phyloP scores from a whole-genome alignment of 495 filamentous ascomycete species.

The Choiromyces venosus region DNA sequence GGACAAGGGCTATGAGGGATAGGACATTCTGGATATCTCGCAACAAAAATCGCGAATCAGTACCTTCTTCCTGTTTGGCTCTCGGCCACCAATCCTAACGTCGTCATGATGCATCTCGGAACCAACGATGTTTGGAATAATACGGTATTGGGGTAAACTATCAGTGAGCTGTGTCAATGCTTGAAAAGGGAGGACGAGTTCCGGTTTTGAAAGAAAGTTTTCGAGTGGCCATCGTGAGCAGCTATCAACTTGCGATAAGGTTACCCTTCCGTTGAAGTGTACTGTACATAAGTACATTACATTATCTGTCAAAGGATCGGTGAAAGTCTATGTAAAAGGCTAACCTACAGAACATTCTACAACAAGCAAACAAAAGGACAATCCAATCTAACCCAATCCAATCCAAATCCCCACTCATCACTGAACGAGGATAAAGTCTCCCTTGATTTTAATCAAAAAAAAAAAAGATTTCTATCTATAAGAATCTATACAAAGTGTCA shows the following conservation, averaged over 20 bases:
- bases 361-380: too few relatives aligned
- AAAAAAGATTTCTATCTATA: background rate
- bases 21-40: conserved; percentile 45
- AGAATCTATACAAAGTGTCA: background rate
- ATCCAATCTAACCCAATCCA: background rate
- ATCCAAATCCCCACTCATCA: background rate
- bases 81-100: conserved; percentile 43
- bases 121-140: conserved; percentile 50
- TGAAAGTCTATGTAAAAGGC: background rate
- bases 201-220: background rate
- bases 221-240: background rate
- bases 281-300: background rate
- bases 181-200: background rate
- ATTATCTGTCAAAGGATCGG: background rate
- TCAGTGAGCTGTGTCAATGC: background rate
- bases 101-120: conserved; percentile 50
- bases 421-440: background rate
- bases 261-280: background rate
- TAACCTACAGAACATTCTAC: background rate
- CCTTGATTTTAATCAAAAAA: background rate
- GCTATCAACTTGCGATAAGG: background rate
- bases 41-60: conserved; percentile 45
- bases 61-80: conserved; percentile 47
- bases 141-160: conserved; percentile 8
- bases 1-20: background rate